phyloP scores from a whole-genome alignment of 2,329 filamentous ascomycete species.

The Monilinia fructigena region DNA sequence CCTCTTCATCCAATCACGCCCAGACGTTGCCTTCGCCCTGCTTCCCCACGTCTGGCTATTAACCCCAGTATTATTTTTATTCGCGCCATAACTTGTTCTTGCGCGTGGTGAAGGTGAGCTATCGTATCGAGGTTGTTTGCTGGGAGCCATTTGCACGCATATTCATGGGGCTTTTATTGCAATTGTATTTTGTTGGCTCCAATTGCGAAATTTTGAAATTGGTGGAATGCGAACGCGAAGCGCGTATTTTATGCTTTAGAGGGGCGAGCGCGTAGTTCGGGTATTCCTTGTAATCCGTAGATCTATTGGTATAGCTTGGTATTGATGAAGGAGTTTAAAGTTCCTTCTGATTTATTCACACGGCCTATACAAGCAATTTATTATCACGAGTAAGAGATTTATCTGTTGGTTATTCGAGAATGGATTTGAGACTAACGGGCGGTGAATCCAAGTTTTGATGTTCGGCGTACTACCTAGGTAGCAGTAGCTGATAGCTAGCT shows the following conservation, averaged over 20 bases:
- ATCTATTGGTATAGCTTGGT: background rate
- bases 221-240: conserved; percentile 18
- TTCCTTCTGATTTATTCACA: background rate
- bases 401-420: background rate
- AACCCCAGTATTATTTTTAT: conserved; percentile 5
- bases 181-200: conserved; percentile 2
- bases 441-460: conserved; percentile 5
- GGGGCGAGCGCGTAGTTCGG: conserved; percentile 10
- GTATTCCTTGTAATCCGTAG: background rate
- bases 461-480: background rate
- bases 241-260: conserved; percentile 13
- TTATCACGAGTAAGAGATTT: background rate
- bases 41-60: conserved; percentile 1
- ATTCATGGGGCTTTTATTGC: conserved; percentile 5
- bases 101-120: conserved; percentile 22
- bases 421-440: background rate
- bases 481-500: too few species aligned
- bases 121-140: conserved; percentile 20
- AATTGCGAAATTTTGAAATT: background rate
- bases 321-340: background rate
- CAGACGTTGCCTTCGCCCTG: conserved; percentile 6
- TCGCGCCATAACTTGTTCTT: conserved; percentile 3
- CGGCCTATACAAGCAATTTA: background rate
- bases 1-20: conserved; percentile 18
- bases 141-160: conserved; percentile 22